phyloP scores from a whole-genome alignment of 768 basidiomycete genomes.

The Symmetrospora coprosmae region DNA sequence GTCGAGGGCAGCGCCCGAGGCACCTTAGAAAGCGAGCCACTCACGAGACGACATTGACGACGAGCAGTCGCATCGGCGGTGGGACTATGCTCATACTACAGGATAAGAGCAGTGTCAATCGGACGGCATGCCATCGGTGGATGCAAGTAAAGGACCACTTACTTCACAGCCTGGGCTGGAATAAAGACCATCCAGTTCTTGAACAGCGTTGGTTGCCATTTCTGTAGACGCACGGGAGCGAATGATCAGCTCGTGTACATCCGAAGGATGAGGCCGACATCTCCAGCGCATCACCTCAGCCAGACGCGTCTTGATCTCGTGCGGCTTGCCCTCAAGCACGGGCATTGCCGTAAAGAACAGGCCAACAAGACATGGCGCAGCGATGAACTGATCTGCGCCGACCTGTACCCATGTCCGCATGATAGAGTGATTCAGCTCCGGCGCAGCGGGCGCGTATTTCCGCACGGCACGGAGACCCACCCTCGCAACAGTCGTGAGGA shows the following conservation, averaged over 20 bases:
- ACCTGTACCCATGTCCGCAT: neutral
- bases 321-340: constrained; percentile 13
- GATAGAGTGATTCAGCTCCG: neutral
- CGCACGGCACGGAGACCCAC: too few species aligned
- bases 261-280: too few species aligned
- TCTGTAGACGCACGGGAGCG: constrained; percentile 33
- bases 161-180: constrained; percentile 67
- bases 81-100: constrained; percentile 44
- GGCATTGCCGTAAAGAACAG: constrained; percentile 21
- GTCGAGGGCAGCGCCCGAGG: neutral
- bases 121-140: neutral
- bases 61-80: constrained; percentile 57
- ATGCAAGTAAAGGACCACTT: constrained; percentile 39
- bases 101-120: neutral
- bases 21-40: neutral
- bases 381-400: constrained; percentile 16
- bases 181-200: constrained; percentile 67
- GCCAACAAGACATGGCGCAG: constrained; percentile 16
- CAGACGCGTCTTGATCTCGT: constrained; percentile 12
- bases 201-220: constrained; percentile 57
- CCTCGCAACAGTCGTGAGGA: constrained; percentile 6
- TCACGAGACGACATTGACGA: constrained; percentile 60
- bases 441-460: neutral
- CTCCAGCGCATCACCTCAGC: neutral
- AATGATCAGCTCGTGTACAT: neutral